phyloP scores from a whole-genome alignment of 768 basidiomycete species.

The Hygrophorus pudorinus region DNA sequence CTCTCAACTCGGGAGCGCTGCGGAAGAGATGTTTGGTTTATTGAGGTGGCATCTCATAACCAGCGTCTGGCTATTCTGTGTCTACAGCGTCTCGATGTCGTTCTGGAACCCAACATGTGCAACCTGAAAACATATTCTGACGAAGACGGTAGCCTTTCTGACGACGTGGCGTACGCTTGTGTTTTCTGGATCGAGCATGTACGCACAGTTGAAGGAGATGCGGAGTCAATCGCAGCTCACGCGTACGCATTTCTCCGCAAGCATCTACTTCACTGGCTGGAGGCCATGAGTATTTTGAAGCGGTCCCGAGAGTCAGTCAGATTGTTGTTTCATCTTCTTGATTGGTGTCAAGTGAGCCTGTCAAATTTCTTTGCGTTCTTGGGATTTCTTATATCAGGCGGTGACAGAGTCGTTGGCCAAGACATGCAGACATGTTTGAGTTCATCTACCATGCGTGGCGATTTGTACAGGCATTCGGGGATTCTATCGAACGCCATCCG shows the following conservation, averaged over 20 bases:
- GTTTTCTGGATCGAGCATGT: background rate
- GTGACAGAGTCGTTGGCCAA: no score
- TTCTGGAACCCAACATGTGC: background rate
- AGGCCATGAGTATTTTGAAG: background rate
- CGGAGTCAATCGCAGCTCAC: background rate
- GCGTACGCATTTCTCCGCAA: background rate
- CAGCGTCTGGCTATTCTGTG: slow-evolving; percentile 1
- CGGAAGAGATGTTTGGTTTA: slow-evolving; percentile 1
- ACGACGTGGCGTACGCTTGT: background rate
- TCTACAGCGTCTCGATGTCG: background rate
- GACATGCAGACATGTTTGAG: background rate
- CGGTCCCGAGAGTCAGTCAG: background rate
- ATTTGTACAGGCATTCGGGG: slow-evolving; percentile 3
- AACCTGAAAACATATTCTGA: background rate
- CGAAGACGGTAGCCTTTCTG: no score
- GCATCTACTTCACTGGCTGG: background rate
- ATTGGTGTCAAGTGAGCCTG: background rate
- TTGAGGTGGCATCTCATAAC: slow-evolving; percentile 4
- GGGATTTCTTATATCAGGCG: no score
- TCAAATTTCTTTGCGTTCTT: background rate
- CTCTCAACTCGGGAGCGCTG: slow-evolving; percentile 5
- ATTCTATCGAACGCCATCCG: slow-evolving; percentile 3
- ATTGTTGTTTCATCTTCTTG: background rate
- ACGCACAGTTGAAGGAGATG: background rate
- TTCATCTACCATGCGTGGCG: slow-evolving; percentile 3